phyloP scores from a whole-genome alignment of 2,329 filamentous ascomycete genomes.

The Scortechinia acanthostroma region DNA sequence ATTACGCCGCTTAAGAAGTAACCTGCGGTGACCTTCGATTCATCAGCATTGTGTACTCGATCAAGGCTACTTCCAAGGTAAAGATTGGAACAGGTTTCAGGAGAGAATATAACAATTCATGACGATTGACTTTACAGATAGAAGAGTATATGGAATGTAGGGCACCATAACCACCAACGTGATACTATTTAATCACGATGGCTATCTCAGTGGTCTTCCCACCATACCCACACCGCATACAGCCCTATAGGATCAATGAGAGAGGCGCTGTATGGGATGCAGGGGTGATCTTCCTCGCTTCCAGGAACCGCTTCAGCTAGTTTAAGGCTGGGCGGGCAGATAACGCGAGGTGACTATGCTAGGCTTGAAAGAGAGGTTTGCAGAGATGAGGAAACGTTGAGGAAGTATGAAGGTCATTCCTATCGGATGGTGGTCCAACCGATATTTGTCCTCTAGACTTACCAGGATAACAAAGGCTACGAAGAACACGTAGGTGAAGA shows the following conservation, averaged over 20 bases:
- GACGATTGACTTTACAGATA: conserved; percentile 6
- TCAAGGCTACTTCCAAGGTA: not conserved
- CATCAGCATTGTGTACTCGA: conserved; percentile 13
- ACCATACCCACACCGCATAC: conserved; percentile 46
- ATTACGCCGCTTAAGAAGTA: conserved; percentile 17
- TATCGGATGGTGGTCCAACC: not conserved
- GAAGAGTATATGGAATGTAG: conserved; percentile 40
- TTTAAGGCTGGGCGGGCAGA: conserved; percentile 45
- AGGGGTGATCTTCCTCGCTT: conserved; percentile 51
- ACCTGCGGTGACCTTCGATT: conserved; percentile 29
- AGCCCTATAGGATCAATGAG: conserved; percentile 42
- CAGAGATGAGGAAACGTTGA: conserved; percentile 6
- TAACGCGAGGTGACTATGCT: conserved; percentile 55
- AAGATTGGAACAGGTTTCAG: not conserved
- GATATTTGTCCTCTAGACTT: no score
- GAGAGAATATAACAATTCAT: conserved; percentile 3
- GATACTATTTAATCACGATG: conserved; percentile 30
- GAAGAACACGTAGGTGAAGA: conserved; percentile 60
- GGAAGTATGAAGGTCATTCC: conserved; percentile 9
- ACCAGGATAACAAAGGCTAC: conserved; percentile 54
- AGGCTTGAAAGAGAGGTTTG: conserved; percentile 6
- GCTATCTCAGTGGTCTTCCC: conserved; percentile 41
- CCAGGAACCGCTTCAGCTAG: conserved; percentile 54
- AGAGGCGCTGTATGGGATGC: conserved; percentile 38
- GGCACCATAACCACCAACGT: conserved; percentile 54